Percentiles rank a stretch among this genome's conserved stretches.
Evolutionary conservation across 306 rosid species (phyloP).

Genomic region (Acmispon strigosus): DNA sequence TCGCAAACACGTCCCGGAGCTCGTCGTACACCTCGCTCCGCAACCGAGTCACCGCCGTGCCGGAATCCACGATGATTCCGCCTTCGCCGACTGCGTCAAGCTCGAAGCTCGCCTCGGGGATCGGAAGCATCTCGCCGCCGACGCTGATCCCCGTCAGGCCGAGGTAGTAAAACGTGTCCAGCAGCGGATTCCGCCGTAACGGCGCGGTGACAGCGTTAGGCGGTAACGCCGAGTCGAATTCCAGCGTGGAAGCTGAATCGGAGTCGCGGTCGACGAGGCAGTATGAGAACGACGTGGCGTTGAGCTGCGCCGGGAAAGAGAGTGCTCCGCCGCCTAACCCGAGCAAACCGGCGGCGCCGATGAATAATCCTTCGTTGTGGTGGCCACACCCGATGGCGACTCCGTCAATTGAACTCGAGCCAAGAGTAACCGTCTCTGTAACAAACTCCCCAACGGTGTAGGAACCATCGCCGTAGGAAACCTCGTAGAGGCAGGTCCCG

Average conservation of each 20-base stretch:
- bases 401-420: conserved; percentile 25
- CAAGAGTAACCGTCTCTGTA: conserved; percentile 65
- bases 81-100: conserved; percentile 45
- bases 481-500: conserved; percentile 77
- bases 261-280: conserved; percentile 90
- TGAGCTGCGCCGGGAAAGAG: conserved; percentile 72
- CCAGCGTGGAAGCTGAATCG: conserved; percentile 67
- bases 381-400: conserved; percentile 88
- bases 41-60: conserved; percentile 78
- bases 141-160: conserved; percentile 58
- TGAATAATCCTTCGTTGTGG: conserved; percentile 70
- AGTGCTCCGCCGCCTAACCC: conserved; percentile 85
- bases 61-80: conserved; percentile 73
- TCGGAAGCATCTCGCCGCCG: conserved; percentile 42
- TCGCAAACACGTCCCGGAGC: conserved; percentile 54
- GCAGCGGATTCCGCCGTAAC: conserved; percentile 39
- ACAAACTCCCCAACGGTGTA: conserved; percentile 81
- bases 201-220: conserved; percentile 63
- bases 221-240: conserved; percentile 49
- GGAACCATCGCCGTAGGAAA: conserved; percentile 90
- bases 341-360: conserved; percentile 84
- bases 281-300: conserved; percentile 65
- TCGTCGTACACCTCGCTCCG: conserved; percentile 44
- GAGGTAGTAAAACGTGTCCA: conserved; percentile 67
- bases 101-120: conserved; percentile 36